These are phyloP conservation scores for Syzygium malaccense DNA, from an alignment of 441 rosid genomes.

Conservation along the genomic window DNA sequence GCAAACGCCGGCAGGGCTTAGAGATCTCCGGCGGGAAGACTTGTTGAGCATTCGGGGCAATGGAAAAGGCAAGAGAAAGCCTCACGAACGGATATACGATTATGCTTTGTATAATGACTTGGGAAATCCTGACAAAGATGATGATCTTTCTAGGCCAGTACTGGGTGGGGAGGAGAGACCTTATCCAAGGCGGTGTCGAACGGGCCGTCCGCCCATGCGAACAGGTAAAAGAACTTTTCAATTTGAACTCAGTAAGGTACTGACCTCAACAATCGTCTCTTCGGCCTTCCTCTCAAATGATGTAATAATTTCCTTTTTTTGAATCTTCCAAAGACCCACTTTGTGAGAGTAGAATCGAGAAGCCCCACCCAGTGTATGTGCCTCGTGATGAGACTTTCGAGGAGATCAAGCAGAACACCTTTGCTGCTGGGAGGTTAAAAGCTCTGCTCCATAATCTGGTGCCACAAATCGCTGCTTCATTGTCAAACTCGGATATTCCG, in stretches of 20 bases:
- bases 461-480: constrained; percentile 70
- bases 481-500: constrained; percentile 72
- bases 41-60: constrained; percentile 56
- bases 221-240: constrained; percentile 33
- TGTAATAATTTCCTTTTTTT: neutral
- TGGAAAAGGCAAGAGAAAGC: constrained; percentile 67
- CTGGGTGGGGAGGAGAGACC: constrained; percentile 57
- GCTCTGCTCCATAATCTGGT: constrained; percentile 88
- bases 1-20: constrained; percentile 65
- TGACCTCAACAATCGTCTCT: neutral
- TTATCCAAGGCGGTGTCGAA: constrained; percentile 89
- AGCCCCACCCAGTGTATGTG: constrained; percentile 80
- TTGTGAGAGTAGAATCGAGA: constrained; percentile 71
- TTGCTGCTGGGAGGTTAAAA: constrained; percentile 80
- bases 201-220: constrained; percentile 64
- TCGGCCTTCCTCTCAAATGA: neutral
- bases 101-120: constrained; percentile 75
- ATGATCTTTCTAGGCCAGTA: constrained; percentile 59
- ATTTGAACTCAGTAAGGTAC: neutral
- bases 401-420: constrained; percentile 78
- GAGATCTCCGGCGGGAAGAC: constrained; percentile 69
- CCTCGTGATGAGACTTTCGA: constrained; percentile 91
- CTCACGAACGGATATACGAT: constrained; percentile 74
- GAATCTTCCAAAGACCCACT: constrained; percentile 38
- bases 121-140: constrained; percentile 77